Evolutionary conservation across 257 asterid species (phyloP), one percentile per base, ranked within the genome.

Genomic region (Petrea volubilis): DNA sequence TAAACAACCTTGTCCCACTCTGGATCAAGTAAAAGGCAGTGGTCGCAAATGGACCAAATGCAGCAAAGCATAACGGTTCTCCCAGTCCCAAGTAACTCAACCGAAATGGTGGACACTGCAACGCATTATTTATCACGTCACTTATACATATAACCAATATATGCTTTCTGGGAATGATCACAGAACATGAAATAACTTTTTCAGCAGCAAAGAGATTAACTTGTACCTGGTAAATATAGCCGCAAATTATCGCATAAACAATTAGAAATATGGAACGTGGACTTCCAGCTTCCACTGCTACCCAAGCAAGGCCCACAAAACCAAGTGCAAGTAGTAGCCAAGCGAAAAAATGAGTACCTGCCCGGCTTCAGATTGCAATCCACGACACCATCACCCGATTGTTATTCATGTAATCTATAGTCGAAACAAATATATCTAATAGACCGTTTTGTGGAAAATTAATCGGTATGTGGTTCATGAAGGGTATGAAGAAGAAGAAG

Each of bases 21-120:
- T 93, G 98, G 74, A 93, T 93, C 83, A 86, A 82, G 83, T 87
- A 93, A 75, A 91, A 93, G 47, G 97, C 98, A 21, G 88, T 89
- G 46, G 98, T 91, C 21, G 97, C 85, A 57, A 90, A 87, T 18
- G 98, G 98, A 43, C 98, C 97, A 44, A 93, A 93, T 47, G 98
- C 97, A 47, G 92, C 95, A 76, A 93, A 93, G 87, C 97, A 91
- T 46, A 93, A 82, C 20, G 98, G 97, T 46, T 93, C 98, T 62
- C 98, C 98, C 40, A 93, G 68, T 51, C 98, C 98, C 73, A 79
- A 29, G 77, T 91, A 93, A 80, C 98, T 84, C 77, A 93, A 81
- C 12, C 98, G 91, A 79, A 90, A 93, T 3, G 97, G 97, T 5
- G 98, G 98, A 69, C 97, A 89, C 97, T 93, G 88, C 80, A 74